These are phyloP conservation scores for Xanthoconium separans DNA, from an alignment of 1,284 basidiomycete species.

Conservation along the genomic window DNA sequence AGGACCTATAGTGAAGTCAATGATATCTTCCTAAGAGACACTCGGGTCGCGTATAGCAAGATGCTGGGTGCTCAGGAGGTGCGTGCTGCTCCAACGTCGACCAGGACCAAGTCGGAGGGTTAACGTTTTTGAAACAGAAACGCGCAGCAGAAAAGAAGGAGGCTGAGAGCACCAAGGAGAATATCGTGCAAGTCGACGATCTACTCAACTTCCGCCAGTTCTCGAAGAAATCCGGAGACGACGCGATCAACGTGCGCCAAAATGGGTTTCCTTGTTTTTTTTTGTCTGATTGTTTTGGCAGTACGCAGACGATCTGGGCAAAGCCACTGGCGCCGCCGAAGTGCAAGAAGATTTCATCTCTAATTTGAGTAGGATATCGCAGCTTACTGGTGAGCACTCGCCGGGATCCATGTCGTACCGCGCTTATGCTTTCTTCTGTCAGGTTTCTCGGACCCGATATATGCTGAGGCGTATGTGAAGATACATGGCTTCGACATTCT, in stretches of 20 bases:
- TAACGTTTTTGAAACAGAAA: slow-evolving; percentile 40
- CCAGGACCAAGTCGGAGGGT: too few species aligned
- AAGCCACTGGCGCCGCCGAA: slow-evolving; percentile 86
- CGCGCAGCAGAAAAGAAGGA: slow-evolving; percentile 89
- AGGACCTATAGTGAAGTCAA: slow-evolving; percentile 63
- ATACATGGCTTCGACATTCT: slow-evolving; percentile 98
- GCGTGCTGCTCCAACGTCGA: slow-evolving; percentile 14
- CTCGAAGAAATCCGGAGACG: slow-evolving; percentile 84
- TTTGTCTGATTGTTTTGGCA: slow-evolving; percentile 35
- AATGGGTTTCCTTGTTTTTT: neutral
- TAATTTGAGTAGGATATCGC: slow-evolving; percentile 92
- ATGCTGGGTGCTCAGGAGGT: slow-evolving; percentile 95
- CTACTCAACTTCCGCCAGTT: slow-evolving; percentile 92
- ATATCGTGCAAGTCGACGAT: slow-evolving; percentile 90
- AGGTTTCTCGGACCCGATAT: slow-evolving; percentile 98
- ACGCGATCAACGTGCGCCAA: slow-evolving; percentile 73
- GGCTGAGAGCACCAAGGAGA: slow-evolving; percentile 72
- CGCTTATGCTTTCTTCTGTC: slow-evolving; percentile 5
- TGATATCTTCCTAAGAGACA: slow-evolving; percentile 91
- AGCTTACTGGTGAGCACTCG: slow-evolving; percentile 74
- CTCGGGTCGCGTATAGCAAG: slow-evolving; percentile 89
- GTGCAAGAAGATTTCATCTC: slow-evolving; percentile 95
- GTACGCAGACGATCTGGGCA: slow-evolving; percentile 87
- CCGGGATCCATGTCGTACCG: neutral
- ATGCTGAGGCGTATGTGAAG: slow-evolving; percentile 97